phyloP scores from a whole-genome alignment of 1,284 basidiomycete species.

The Trichosporon sp. region DNA sequence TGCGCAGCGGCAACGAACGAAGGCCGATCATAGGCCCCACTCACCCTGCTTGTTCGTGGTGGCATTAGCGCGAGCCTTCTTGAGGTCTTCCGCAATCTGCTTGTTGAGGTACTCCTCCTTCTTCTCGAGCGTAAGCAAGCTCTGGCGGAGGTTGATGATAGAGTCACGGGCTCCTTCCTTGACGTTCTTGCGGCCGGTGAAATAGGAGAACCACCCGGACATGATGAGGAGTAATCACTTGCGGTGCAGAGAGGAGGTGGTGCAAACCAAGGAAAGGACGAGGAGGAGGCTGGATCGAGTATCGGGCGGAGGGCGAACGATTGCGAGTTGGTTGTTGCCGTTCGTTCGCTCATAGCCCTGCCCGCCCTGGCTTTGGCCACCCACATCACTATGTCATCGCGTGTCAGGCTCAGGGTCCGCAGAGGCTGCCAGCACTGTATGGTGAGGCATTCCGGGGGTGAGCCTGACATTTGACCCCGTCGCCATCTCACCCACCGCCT shows the following conservation, averaged over 20 bases:
- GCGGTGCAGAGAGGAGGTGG: background rate
- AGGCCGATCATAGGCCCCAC: slow-evolving; percentile 36
- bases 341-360: background rate
- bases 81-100: slow-evolving; percentile 92
- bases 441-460: background rate
- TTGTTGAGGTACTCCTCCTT: slow-evolving; percentile 95
- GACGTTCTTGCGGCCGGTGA: slow-evolving; percentile 62
- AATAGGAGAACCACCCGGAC: slow-evolving; percentile 78
- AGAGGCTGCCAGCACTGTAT: background rate
- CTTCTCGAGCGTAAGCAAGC: slow-evolving; percentile 96
- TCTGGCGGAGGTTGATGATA: slow-evolving; percentile 77
- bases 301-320: background rate
- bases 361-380: background rate
- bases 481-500: background rate
- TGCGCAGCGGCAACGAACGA: background rate
- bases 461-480: slow-evolving; percentile 4
- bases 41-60: slow-evolving; percentile 88
- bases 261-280: background rate
- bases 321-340: slow-evolving; percentile 1
- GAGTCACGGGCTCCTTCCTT: slow-evolving; percentile 76
- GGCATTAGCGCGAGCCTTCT: slow-evolving; percentile 88
- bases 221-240: slow-evolving; percentile 55
- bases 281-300: slow-evolving; percentile 3
- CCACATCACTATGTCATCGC: background rate
- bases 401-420: background rate